Evolutionary conservation across 768 basidiomycete species (phyloP).

Genomic region (Leccinum olivaceopallidum): DNA sequence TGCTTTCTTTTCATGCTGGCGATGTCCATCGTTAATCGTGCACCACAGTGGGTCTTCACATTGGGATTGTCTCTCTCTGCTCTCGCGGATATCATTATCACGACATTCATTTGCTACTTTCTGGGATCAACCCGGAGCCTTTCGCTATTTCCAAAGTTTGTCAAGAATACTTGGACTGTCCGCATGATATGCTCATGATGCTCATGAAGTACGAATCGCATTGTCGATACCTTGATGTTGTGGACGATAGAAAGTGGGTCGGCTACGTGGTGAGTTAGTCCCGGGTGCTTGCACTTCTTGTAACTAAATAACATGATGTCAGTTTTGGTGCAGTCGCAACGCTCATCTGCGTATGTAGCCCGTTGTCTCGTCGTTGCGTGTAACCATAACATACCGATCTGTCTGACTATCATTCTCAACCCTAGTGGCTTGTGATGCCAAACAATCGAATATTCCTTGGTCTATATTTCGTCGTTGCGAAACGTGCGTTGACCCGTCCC

Average conservation of each 20-base stretch:
- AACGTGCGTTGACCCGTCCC: constrained; percentile 17
- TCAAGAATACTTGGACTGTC: not conserved
- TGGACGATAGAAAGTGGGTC: constrained; percentile 29
- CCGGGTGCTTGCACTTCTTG: too few relatives aligned
- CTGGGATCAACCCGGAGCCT: constrained; percentile 35
- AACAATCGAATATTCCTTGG: constrained; percentile 28
- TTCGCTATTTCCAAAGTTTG: constrained; percentile 38
- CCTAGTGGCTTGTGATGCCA: constrained; percentile 27
- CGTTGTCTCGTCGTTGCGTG: not conserved
- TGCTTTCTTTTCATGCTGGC: not conserved
- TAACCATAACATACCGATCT: not conserved
- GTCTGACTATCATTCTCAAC: not conserved
- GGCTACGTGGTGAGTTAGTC: constrained; percentile 18
- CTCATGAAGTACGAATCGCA: constrained; percentile 20
- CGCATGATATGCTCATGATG: not conserved
- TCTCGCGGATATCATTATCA: constrained; percentile 47
- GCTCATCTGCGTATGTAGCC: constrained; percentile 20
- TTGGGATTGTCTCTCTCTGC: constrained; percentile 47
- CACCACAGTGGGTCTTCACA: constrained; percentile 45
- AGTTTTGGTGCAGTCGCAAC: constrained; percentile 20
- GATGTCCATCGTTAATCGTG: not conserved
- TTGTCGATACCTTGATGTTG: constrained; percentile 24
- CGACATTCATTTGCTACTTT: constrained; percentile 41
- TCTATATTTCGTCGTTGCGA: constrained; percentile 25
- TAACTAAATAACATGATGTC: not conserved